Evolutionary conservation across 2,329 filamentous ascomycete genomes (phyloP).

Genomic region (Huntiella omanensis): DNA sequence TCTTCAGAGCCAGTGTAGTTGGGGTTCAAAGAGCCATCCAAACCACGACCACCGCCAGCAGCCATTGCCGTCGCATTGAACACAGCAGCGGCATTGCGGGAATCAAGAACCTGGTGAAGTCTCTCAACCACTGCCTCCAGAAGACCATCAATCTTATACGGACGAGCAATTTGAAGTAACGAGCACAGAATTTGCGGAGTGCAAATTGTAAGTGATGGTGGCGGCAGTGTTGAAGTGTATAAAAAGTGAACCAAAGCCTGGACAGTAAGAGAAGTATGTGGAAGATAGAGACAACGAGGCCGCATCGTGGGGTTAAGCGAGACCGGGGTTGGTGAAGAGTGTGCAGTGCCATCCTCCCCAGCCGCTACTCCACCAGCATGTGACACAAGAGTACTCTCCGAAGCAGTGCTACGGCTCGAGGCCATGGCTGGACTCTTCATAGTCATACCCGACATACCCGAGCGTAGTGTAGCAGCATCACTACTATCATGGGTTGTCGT

Average conservation of each 20-base stretch:
- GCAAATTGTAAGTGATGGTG: slow-evolving; percentile 57
- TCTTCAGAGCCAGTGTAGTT: slow-evolving; percentile 33
- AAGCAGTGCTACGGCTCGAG: slow-evolving; percentile 33
- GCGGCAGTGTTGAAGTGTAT: slow-evolving; percentile 77
- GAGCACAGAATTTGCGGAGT: slow-evolving; percentile 94
- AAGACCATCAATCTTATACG: slow-evolving; percentile 82
- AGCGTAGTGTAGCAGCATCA: slow-evolving; percentile 58
- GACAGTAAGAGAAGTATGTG: slow-evolving; percentile 76
- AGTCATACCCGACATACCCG: slow-evolving; percentile 35
- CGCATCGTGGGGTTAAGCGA: slow-evolving; percentile 43
- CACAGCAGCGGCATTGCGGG: slow-evolving; percentile 82
- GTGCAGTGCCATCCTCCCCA: slow-evolving; percentile 23
- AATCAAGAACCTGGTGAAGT: slow-evolving; percentile 75
- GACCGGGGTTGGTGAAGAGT: slow-evolving; percentile 36
- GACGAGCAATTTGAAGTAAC: slow-evolving; percentile 76
- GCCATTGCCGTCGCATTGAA: slow-evolving; percentile 99
- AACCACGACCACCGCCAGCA: slow-evolving; percentile 74
- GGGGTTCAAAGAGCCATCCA: slow-evolving; percentile 46
- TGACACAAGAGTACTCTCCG: slow-evolving; percentile 24
- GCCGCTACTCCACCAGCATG: slow-evolving; percentile 26
- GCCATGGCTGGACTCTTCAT: slow-evolving; percentile 27
- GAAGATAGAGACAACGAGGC: slow-evolving; percentile 76
- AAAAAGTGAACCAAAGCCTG: slow-evolving; percentile 83
- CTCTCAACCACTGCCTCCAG: slow-evolving; percentile 85
- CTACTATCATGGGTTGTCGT: slow-evolving; percentile 47